Conservation (phyloP, 805 yeast genomes). For the Teunomyces pallodes region DNA sequence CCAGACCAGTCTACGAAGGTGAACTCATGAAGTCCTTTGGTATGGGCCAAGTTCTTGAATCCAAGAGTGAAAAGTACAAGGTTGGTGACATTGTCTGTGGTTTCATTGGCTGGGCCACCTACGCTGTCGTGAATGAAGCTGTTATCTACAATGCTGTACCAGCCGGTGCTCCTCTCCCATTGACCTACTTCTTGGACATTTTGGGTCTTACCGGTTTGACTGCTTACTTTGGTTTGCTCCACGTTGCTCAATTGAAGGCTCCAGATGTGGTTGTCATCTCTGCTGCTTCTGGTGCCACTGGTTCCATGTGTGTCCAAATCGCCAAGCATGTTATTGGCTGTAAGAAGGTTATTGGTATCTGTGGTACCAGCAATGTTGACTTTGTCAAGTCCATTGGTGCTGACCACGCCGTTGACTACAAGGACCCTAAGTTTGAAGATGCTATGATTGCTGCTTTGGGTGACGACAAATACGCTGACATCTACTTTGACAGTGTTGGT, state of each 20-base stretch:
- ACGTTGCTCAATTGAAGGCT: constrained; percentile 29
- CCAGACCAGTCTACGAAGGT: constrained; percentile 36
- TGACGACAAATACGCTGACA: constrained; percentile 46
- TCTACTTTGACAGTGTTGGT: constrained; percentile 64
- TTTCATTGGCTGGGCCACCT: constrained; percentile 47
- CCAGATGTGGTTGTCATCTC: constrained; percentile 37
- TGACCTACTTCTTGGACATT: constrained; percentile 10
- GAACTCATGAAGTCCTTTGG: constrained; percentile 48
- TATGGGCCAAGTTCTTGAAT: constrained; percentile 47
- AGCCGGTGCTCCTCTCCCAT: constrained; percentile 18
- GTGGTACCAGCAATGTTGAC: constrained; percentile 53
- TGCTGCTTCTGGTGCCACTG: constrained; percentile 74
- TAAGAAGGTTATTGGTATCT: constrained; percentile 57
- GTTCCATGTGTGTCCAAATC: constrained; percentile 56
- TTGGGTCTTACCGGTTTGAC: constrained; percentile 60
- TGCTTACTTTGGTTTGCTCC: constrained; percentile 55
- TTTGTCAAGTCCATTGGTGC: constrained; percentile 56
- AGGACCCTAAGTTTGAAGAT: constrained; percentile 29
- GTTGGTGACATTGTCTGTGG: constrained; percentile 46
- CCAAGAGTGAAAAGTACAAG: constrained; percentile 38
- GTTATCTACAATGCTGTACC: constrained; percentile 25
- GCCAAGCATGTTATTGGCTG: constrained; percentile 54
- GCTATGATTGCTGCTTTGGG: constrained; percentile 35
- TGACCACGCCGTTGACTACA: constrained; percentile 54
- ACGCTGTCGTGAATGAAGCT: constrained; percentile 32